A percentile compares a stretch with the other conserved stretches of the same genome.
phyloP scores from a whole-genome alignment of 257 asterid genomes.

The Phtheirospermum japonicum region DNA sequence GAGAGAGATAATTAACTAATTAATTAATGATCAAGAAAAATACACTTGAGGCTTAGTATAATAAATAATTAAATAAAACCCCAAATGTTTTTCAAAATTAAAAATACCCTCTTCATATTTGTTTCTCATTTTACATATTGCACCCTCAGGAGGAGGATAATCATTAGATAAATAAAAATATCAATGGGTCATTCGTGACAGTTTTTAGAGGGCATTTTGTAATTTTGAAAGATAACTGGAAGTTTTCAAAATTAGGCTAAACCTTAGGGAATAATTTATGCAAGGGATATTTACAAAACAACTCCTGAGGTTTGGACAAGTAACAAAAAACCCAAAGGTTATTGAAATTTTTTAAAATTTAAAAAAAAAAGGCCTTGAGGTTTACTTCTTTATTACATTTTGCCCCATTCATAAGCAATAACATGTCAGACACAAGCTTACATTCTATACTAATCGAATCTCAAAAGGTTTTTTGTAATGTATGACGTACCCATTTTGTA shows the following conservation, averaged over 20 bases:
- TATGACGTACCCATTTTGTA: conserved; percentile 73
- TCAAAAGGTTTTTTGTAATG: not conserved
- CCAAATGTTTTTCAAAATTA: too few relatives aligned
- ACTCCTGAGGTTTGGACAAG: too few relatives aligned
- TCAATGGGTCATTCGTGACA: not conserved
- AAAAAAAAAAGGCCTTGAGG: too few relatives aligned
- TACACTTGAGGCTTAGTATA: not conserved
- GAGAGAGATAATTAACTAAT: conserved; percentile 2
- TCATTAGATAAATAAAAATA: not conserved
- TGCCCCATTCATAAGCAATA: too few relatives aligned
- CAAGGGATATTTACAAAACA: too few relatives aligned
- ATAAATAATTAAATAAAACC: not conserved
- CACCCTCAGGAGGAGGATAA: not conserved
- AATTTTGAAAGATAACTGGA: not conserved
- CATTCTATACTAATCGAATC: too few relatives aligned
- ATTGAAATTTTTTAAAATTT: too few relatives aligned
- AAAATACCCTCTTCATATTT: not conserved
- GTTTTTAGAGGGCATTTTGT: not conserved
- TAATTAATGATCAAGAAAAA: not conserved
- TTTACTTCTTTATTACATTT: too few relatives aligned
- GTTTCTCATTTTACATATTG: not conserved
- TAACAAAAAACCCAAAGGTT: too few relatives aligned
- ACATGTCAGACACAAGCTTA: too few relatives aligned
- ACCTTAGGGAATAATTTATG: not conserved
- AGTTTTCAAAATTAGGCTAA: not conserved